Percentiles rank a stretch among this genome's conserved stretches.
phyloP scores from a whole-genome alignment of 352 stramenopile species.

The Poterioochromonas sp. region DNA sequence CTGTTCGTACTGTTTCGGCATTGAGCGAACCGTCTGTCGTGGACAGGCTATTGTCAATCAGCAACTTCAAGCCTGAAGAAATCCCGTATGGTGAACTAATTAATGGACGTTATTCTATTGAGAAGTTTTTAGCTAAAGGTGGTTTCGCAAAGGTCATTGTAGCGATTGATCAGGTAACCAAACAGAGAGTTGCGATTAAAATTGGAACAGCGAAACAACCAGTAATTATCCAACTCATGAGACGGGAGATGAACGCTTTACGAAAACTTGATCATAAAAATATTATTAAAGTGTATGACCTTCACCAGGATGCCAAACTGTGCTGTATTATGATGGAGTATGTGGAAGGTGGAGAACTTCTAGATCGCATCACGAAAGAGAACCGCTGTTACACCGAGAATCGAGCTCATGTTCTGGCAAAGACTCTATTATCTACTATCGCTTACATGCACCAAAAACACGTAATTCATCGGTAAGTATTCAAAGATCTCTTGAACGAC shows the following conservation, averaged over 20 bases:
- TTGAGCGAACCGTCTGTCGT: background rate
- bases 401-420: conserved; percentile 49
- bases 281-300: conserved; percentile 62
- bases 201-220: background rate
- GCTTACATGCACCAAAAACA: background rate
- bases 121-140: background rate
- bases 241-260: background rate
- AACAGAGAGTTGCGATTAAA: conserved; percentile 7
- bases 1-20: too few species aligned
- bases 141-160: background rate
- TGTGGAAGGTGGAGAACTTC: conserved; percentile 73
- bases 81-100: too few species aligned
- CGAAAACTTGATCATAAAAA: conserved; percentile 40
- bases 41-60: background rate
- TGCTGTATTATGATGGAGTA: conserved; percentile 81
- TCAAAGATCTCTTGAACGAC: too few species aligned
- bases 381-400: conserved; percentile 80
- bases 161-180: background rate
- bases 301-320: conserved; percentile 74
- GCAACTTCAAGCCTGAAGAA: background rate
- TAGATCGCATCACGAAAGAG: conserved; percentile 70
- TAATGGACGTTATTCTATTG: background rate
- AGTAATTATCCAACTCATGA: background rate
- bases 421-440: background rate
- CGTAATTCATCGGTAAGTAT: background rate